Conservation (phyloP, 768 basidiomycete genomes). For the Sistotremastrum suecicum region DNA sequence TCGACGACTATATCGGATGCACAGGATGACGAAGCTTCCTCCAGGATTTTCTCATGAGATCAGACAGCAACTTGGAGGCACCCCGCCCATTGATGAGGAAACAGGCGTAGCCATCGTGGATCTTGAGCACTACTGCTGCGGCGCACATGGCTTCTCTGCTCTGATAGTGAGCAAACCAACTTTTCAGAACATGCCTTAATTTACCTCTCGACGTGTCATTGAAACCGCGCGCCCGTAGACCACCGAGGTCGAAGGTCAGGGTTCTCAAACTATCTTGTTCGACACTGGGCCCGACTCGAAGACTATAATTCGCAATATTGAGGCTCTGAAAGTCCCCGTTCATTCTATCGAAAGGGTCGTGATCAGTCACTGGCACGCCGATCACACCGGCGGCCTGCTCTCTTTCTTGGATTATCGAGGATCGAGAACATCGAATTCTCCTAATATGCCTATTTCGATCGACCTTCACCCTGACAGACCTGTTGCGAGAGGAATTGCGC, state of each 20-base stretch:
- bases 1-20: not conserved
- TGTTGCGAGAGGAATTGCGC: constrained; percentile 56
- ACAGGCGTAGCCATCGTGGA: constrained; percentile 54
- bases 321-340: constrained; percentile 41
- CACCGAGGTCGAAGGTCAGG: constrained; percentile 34
- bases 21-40: constrained; percentile 69
- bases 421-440: constrained; percentile 4
- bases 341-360: constrained; percentile 46
- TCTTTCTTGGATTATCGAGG: constrained; percentile 40
- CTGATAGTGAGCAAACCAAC: constrained; percentile 40
- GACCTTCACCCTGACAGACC: constrained; percentile 75
- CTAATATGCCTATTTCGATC: constrained; percentile 27
- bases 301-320: constrained; percentile 60
- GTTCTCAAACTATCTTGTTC: constrained; percentile 48
- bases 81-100: constrained; percentile 24
- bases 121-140: constrained; percentile 60
- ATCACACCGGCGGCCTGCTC: constrained; percentile 55
- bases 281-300: constrained; percentile 74
- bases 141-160: constrained; percentile 73
- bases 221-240: constrained; percentile 23
- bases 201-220: not conserved
- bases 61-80: constrained; percentile 42
- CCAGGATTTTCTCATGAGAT: constrained; percentile 67
- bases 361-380: constrained; percentile 34
- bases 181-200: not conserved